Base-by-base conservation (phyloP, 805 yeast species). In the Sungouiella blattae region DNA sequence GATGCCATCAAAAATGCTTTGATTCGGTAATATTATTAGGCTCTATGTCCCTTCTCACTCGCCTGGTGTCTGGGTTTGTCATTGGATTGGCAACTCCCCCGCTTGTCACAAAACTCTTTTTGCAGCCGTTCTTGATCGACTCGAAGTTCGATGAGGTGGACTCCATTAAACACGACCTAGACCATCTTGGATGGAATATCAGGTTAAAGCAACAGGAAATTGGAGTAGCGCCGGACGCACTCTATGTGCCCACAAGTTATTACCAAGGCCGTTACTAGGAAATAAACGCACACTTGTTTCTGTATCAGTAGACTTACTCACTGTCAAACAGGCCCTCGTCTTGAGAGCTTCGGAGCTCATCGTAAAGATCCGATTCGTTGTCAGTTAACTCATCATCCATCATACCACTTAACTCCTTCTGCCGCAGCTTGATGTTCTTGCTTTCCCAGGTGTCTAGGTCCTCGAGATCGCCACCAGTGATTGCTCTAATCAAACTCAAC, bases 381-480 rank as follows among this genome's bases (percentile, higher is more conserved):
- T 34, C 38, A 6, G 8, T 5, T 23, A 27, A 17, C 7, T 35
- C 45, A 3, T 40, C 47, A n/a, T 46, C 48, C 4, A 50, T 51
- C 14, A 52, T 43, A n/a, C n/a, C n/a, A n/a, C n/a, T n/a, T n/a
- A n/a, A n/a, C 18, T 58, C 63, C 8, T 46, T 6, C 6, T 20
- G 22, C 8, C 9, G 6, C 8, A 58, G 37, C 26, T 52, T 53
- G 15, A 60, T 41, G 33, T 63, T 57, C 20, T 51, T 40, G 18
- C 57, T 54, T 43, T 66, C 72, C 73, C 73, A 67, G 21, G 58
- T 55, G 35, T 56, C 57, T 11, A 63, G 39, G 34, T 49, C 50
- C n/a, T 50, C 46, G 36, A 64, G 41, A 43, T 64, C 75, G 1
- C 78, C 78, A 24, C 84, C 83, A 1, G 84, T 77, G 18, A 78